Evolutionary conservation across 768 basidiomycete species (phyloP).

Genomic region (Ramaria rubella): DNA sequence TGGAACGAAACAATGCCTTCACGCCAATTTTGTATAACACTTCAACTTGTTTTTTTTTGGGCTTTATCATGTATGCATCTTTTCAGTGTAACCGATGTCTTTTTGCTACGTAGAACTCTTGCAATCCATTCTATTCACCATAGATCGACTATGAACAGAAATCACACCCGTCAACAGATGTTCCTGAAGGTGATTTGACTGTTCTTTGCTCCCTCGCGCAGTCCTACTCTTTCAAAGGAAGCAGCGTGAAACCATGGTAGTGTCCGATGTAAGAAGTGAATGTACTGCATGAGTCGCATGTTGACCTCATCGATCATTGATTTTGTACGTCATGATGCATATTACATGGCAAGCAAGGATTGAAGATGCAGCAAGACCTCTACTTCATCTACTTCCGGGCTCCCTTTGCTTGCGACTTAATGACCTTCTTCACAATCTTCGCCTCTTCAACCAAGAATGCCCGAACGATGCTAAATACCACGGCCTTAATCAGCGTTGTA

Average conservation of each 20-base stretch:
- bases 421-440: slow-evolving; percentile 99
- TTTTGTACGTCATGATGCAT: slow-evolving; percentile 4
- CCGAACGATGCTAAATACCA: slow-evolving; percentile 74
- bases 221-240: too few species aligned
- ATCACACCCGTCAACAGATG: background rate
- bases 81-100: background rate
- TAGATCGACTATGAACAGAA: too few species aligned
- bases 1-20: background rate
- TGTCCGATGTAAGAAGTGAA: background rate
- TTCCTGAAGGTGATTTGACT: too few species aligned
- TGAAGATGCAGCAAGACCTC: background rate
- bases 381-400: slow-evolving; percentile 12
- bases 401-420: slow-evolving; percentile 76
- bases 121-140: slow-evolving; percentile 3
- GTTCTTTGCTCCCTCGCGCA: too few species aligned
- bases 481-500: background rate
- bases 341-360: slow-evolving; percentile 3
- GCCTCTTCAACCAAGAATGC: slow-evolving; percentile 99
- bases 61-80: background rate
- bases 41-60: background rate
- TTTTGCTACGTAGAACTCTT: background rate
- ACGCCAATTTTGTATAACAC: background rate
- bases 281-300: background rate
- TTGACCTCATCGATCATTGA: background rate
- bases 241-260: background rate